A percentile compares a stretch with the other conserved stretches of the same genome.
These are phyloP conservation scores for Fraxinus nigra DNA, from an alignment of 305 asterid genomes.

Conservation along the genomic window DNA sequence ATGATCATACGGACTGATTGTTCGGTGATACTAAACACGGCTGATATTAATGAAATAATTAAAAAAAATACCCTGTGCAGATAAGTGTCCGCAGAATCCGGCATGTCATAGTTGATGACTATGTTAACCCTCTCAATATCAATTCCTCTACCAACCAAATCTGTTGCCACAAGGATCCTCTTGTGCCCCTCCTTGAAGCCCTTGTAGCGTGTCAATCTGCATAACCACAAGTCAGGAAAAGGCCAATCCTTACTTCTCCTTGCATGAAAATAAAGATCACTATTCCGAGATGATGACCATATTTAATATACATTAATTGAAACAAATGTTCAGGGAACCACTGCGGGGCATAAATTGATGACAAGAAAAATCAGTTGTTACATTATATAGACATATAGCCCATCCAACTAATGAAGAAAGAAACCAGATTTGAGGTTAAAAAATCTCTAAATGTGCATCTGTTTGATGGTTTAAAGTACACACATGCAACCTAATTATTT, in stretches of 20 bases:
- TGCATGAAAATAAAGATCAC: background rate
- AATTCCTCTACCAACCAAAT: constrained; percentile 88
- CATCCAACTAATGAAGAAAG: background rate
- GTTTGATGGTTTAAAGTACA: background rate
- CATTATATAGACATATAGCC: background rate
- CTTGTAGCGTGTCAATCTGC: constrained; percentile 77
- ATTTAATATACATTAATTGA: background rate
- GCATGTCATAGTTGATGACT: constrained; percentile 91
- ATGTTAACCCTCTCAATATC: constrained; percentile 89
- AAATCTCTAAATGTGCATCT: background rate
- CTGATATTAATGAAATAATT: background rate
- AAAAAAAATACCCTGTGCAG: constrained; percentile 62
- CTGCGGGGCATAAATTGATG: background rate
- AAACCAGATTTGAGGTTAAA: background rate
- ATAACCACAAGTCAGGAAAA: background rate
- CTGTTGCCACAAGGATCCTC: constrained; percentile 88
- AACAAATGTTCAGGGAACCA: background rate
- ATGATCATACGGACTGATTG: background rate
- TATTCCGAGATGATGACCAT: background rate
- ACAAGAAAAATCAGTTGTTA: background rate
- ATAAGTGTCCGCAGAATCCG: constrained; percentile 86
- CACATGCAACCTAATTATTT: background rate
- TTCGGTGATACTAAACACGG: background rate
- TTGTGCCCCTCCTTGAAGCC: constrained; percentile 89
- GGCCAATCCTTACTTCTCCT: background rate